These are phyloP conservation scores for Dothistroma pini DNA, from an alignment of 2,329 filamentous ascomycete genomes.

Conservation along the genomic window DNA sequence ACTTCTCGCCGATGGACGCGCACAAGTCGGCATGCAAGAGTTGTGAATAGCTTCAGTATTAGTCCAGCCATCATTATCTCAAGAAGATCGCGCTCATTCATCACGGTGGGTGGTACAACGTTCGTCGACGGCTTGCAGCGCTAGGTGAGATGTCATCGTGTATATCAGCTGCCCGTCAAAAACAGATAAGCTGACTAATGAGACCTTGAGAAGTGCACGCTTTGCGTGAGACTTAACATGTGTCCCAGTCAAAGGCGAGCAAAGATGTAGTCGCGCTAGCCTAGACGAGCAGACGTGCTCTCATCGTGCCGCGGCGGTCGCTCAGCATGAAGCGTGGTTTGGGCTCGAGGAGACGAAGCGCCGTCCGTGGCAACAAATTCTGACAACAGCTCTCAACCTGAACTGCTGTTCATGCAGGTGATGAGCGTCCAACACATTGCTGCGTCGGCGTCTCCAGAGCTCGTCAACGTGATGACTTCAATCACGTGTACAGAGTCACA, in stretches of 20 bases:
- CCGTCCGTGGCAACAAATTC: too few relatives aligned
- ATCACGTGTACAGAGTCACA: background rate
- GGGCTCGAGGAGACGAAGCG: background rate
- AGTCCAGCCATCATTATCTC: background rate
- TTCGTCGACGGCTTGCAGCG: background rate
- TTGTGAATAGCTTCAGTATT: background rate
- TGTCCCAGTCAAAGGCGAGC: background rate
- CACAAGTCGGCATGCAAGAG: background rate
- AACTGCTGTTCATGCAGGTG: background rate
- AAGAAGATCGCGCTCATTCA: background rate
- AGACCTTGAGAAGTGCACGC: background rate
- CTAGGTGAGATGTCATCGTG: background rate
- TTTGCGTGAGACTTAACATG: background rate
- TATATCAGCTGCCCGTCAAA: background rate
- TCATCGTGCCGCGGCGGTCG: background rate
- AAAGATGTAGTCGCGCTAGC: background rate
- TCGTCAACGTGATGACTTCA: background rate
- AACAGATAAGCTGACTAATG: background rate
- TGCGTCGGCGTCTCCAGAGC: background rate
- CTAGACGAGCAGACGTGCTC: background rate
- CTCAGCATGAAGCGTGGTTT: background rate
- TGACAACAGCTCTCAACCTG: background rate
- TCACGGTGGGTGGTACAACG: background rate
- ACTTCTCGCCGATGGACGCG: background rate
- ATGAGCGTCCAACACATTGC: background rate